Base-by-base conservation (phyloP, 768 basidiomycete genomes). In the Suillus sp. region DNA sequence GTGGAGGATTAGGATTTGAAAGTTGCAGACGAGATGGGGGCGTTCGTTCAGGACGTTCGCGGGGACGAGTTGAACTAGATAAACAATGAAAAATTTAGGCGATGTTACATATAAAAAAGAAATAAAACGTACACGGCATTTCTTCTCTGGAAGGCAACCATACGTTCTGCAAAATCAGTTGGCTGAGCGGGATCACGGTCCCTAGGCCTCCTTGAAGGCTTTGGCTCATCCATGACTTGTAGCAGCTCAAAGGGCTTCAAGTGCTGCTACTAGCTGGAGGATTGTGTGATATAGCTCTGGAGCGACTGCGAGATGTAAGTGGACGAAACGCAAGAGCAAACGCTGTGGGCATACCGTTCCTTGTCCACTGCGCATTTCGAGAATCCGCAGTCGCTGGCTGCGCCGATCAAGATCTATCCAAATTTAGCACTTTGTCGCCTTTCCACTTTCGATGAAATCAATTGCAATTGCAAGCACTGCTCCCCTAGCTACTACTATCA, bases 111-210 rank as follows among this genome's bases (percentile, higher is more conserved):
- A 7, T 34, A 47, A 3, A 0, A 48, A 50, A 27, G 38, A 53
- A 71, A 25, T 35, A 57, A 32, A 4, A 81, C 83, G 59, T 63
- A 87, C 86, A 78, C 80, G 61, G 90, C 88, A 40, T 80, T 85
- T 66, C 80, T 85, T 22, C 93, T 82, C 71, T 89, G 86, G 4
- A 89, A 77, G 14, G 88, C 88, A 60, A 89, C 80, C 51, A 94
- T 81, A 65, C 81, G 83, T 70, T 90, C 86, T n/a, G 80, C 83
- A 25, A 88, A 66, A 74, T 87, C 85, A 0, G 78, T 81, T 3
- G 79, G 74, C 32, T 78, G 76, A 14, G 77, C 67, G 3, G 75
- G 69, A 38, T 81, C 79, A 51, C 82, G 78, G 64, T 82, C 82
- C 70, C 78, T 83, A 65, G 69, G 73, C 69, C 80, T 79, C 62